Base-by-base conservation (phyloP, 2,329 filamentous ascomycete genomes). In the Malbranchea zuffiana region DNA sequence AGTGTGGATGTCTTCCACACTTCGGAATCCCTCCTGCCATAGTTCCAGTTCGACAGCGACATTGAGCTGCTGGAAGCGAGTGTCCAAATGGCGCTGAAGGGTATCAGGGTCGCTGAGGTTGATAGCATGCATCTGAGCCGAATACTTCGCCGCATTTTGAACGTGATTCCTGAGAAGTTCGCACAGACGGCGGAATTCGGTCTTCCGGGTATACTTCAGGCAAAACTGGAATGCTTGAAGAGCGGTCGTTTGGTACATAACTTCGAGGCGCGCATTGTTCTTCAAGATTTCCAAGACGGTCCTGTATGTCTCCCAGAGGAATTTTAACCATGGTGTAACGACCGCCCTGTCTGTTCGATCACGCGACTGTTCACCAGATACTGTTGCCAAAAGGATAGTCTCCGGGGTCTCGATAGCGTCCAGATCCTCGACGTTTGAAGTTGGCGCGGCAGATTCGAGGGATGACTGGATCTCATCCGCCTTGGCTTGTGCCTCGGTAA, bases 1-100 rank as follows among this genome's bases (percentile, higher is more conserved):
- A 35, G 87, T 96, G 68, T 98, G 90, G 50, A 96, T 96, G 59
- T 98, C 90, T 67, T 98, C 90, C 33, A 98, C 88, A 56, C 86
- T 95, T 62, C 90, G 83, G 81, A 98, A 98, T 47, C 90, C 90
- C 69, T 98, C 90, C 66, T 98, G 90, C 90, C 90, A 98, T 29
- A 98, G 69, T 66, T 98, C 90, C 40, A 98, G 74, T 67, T 98
- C 90, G 42, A 96, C 90, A 30, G 90, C 90, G 32, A 96, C 90
- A 56, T 98, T 96, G 45, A 98, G 71, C 68, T 98, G 90, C 68
- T 95, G 86, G 68, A 98, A 98, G 50, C 90, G 85, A 35, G 90
- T 98, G 64, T 98, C 90, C 34, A 98, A 71, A 61, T 98, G 90
- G 50, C 90, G 84, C 68, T 98, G 90, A 37, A 98, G 74, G 20